These are phyloP conservation scores for Dispira simplex DNA, from an alignment of 192 early-diverging fungal species.

Conservation along the genomic window DNA sequence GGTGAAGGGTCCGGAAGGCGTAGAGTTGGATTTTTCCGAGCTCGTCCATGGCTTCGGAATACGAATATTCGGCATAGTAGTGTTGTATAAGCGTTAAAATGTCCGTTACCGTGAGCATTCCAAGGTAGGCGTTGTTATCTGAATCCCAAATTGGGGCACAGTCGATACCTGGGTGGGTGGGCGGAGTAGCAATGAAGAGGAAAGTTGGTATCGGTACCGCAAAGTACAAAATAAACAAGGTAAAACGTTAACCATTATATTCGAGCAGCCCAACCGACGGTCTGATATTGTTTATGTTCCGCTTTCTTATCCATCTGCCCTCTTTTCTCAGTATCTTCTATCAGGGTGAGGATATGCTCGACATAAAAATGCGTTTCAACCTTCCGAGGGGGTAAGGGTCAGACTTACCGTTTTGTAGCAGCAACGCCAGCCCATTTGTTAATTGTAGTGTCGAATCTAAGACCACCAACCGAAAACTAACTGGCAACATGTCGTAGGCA, in stretches of 20 bases:
- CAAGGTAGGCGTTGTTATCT: slow-evolving; percentile 58
- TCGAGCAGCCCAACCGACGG: not conserved
- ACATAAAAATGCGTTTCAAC: not conserved
- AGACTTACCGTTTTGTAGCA: slow-evolving; percentile 83
- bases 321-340: not conserved
- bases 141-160: slow-evolving; percentile 90
- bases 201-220: slow-evolving; percentile 10
- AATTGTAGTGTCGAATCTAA: slow-evolving; percentile 81
- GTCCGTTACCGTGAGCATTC: slow-evolving; percentile 94
- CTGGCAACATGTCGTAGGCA: slow-evolving; percentile 83
- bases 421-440: slow-evolving; percentile 77
- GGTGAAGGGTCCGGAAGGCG: slow-evolving; percentile 18
- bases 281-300: not conserved
- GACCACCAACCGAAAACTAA: slow-evolving; percentile 79
- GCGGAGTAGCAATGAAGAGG: slow-evolving; percentile 8
- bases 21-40: slow-evolving; percentile 49
- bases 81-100: slow-evolving; percentile 89
- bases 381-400: not conserved
- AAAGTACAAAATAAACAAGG: slow-evolving; percentile 3
- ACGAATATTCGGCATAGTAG: slow-evolving; percentile 71
- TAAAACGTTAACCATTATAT: not conserved
- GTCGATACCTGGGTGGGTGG: slow-evolving; percentile 53
- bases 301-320: not conserved
- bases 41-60: slow-evolving; percentile 69
- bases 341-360: not conserved